Evolutionary conservation across 345 rosid species (phyloP), one percentile per base, ranked within the genome.

Genomic region (Salix brachista): DNA sequence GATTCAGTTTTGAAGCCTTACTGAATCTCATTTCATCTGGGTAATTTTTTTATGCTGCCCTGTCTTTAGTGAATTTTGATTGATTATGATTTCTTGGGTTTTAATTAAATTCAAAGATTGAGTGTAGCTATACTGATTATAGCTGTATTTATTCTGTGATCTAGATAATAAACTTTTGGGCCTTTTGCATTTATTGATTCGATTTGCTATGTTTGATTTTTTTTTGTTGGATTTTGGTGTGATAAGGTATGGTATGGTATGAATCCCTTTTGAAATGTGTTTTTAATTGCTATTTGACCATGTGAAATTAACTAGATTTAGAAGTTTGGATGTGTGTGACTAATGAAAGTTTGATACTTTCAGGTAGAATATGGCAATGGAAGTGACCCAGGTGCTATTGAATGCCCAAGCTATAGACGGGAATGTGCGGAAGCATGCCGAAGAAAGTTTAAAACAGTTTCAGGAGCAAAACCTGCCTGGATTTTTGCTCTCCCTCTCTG

Each of bases 381-480:
- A 89, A 78, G 88, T 91, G 60, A 91, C 95, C 7, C 89, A 89
- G 85, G 83, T 91, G 82, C 95, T 91, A 67, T 74, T 91, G 79
- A 88, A 88, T 82, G 95, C 95, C 69, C 95, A 91, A 80, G 80
- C 95, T 26, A 86, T 89, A 39, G 95, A 91, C 77, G 89, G 91
- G 70, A 84, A 81, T 65, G 88, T 91, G 41, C 89, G 90, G 37
- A 89, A 88, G 79, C 92, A 87, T 61, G 92, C 95, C 5, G 95
- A 91, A 80, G 95, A 91, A 71, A 89, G 81, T 71, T 80, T 91
- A 75, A 89, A 89, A 65, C 94, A 86, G 72, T 91, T 85, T 71
- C 92, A 91, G 74, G 89, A 87, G 84, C 91, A 91, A 81, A 91
- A 91, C 80, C 91, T 88, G 64, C 85, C 94, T 0, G 75, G 83